phyloP scores from a whole-genome alignment of 2,329 filamentous ascomycete genomes.

The Penicillium sp. region DNA sequence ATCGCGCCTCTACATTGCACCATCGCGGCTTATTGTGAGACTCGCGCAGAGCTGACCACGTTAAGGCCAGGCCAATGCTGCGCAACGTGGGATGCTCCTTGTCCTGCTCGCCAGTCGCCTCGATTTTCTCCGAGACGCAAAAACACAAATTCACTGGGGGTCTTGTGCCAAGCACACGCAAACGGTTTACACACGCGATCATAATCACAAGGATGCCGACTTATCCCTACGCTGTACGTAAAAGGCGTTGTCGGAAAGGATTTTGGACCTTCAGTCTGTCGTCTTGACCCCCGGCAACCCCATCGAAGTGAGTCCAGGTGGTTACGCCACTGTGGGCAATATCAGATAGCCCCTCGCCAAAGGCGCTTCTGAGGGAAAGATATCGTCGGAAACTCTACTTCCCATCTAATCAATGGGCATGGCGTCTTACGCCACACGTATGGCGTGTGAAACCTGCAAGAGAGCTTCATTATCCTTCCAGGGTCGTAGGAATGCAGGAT shows the following conservation, averaged over 20 bases:
- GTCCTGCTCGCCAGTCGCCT: neutral
- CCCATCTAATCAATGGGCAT: neutral
- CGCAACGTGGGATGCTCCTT: neutral
- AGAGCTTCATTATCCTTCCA: neutral
- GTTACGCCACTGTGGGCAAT: neutral
- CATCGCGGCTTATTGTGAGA: neutral
- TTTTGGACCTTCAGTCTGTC: neutral
- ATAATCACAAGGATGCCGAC: neutral
- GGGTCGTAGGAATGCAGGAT: neutral
- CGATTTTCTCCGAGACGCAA: neutral
- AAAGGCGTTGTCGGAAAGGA: neutral
- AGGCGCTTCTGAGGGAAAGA: neutral
- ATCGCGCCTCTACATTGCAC: constrained; percentile 14
- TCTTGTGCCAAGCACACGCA: neutral
- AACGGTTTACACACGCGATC: neutral
- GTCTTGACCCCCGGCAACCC: neutral
- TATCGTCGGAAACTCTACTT: neutral
- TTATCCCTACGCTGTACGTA: neutral
- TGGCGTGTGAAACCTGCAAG: constrained; percentile 4
- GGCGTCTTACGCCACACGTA: constrained; percentile 10
- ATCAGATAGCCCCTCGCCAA: neutral
- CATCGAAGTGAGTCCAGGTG: neutral
- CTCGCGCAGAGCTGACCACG: neutral
- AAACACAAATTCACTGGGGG: neutral
- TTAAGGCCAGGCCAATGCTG: neutral